phyloP scores from a whole-genome alignment of 164 flowering plant genomes.

The Litsea cubeba region DNA sequence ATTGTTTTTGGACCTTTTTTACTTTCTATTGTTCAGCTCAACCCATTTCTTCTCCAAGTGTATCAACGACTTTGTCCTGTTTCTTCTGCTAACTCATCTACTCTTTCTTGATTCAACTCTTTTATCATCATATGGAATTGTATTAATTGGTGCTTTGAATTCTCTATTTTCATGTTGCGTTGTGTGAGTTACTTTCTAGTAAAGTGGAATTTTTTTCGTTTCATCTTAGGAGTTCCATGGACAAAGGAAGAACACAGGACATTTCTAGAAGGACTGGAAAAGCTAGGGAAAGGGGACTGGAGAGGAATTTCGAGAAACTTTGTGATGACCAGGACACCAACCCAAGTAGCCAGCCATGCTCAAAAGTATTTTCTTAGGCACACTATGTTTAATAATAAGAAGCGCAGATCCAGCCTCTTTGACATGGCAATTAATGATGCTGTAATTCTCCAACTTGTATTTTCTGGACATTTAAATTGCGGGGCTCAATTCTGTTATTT shows the following conservation, averaged over 20 bases:
- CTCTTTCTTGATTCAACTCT: too few species aligned
- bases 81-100: background rate
- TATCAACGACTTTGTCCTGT: background rate
- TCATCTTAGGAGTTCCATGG: slow-evolving; percentile 32
- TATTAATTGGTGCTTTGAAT: background rate
- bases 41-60: background rate
- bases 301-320: slow-evolving; percentile 37
- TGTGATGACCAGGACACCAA: slow-evolving; percentile 24
- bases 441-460: slow-evolving; percentile 12
- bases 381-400: slow-evolving; percentile 19
- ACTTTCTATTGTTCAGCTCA: too few species aligned
- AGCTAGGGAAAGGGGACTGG: slow-evolving; percentile 5
- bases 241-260: slow-evolving; percentile 37
- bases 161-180: background rate
- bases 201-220: background rate
- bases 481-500: background rate
- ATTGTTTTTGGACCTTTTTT: too few species aligned
- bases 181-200: background rate
- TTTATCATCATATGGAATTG: background rate
- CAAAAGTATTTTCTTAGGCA: slow-evolving; percentile 30
- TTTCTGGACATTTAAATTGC: background rate
- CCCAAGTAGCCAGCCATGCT: too few species aligned
- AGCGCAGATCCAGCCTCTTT: slow-evolving; percentile 39
- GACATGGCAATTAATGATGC: slow-evolving; percentile 18
- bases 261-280: slow-evolving; percentile 28